phyloP scores from a whole-genome alignment of 345 rosid species.

The Ceriops tagal region DNA sequence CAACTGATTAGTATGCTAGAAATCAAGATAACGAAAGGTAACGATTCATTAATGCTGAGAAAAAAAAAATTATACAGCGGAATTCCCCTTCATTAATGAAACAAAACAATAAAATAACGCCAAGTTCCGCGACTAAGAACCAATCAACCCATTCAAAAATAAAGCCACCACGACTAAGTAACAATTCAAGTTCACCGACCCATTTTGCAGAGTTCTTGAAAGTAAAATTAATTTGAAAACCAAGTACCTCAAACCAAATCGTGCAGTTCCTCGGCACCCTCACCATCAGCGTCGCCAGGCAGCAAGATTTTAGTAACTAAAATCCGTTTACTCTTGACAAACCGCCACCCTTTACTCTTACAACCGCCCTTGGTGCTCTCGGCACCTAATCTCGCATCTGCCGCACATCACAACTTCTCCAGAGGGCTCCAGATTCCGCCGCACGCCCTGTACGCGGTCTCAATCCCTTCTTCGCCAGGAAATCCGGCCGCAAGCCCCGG shows the following conservation, averaged over 20 bases:
- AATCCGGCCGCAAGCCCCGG: conserved; percentile 46
- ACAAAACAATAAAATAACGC: no score
- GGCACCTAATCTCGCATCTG: conserved; percentile 84
- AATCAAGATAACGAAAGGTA: no score
- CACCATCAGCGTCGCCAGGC: conserved; percentile 71
- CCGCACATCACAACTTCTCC: conserved; percentile 69
- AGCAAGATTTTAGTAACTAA: conserved; percentile 87
- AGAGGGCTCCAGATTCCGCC: conserved; percentile 41
- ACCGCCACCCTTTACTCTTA: conserved; percentile 74
- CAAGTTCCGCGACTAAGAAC: neutral
- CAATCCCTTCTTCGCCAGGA: conserved; percentile 30
- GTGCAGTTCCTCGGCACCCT: conserved; percentile 24
- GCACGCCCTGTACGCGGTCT: conserved; percentile 45
- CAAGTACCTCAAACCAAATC: conserved; percentile 43
- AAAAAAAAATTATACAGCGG: no score
- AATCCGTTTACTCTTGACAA: conserved; percentile 60
- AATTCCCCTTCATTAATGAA: no score
- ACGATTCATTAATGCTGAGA: no score
- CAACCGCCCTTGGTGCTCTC: conserved; percentile 52
- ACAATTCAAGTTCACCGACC: neutral
- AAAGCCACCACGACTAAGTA: no score
- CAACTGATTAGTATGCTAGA: no score
- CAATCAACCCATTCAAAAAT: neutral
- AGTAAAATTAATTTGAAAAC: neutral
- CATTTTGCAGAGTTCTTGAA: no score